Conservation (phyloP, 2,329 filamentous ascomycete genomes). For the Colletotrichum siamense region DNA sequence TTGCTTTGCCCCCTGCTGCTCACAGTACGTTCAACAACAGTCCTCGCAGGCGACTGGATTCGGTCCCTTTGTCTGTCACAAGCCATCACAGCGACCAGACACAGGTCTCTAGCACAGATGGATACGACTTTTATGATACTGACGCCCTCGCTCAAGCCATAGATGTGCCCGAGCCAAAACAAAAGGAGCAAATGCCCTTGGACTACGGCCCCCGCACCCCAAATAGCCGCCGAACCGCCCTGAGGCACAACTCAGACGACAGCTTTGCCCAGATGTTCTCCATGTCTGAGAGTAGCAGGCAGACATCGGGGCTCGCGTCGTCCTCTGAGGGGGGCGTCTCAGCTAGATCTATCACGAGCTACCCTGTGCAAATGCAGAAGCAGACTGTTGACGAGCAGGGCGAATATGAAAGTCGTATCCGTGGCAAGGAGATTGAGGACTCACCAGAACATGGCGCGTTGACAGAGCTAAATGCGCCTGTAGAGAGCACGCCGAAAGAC, state of each 20-base stretch:
- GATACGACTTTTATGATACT: conserved; percentile 70
- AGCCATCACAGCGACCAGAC: conserved; percentile 55
- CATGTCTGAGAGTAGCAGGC: conserved; percentile 55
- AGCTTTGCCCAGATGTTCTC: conserved; percentile 66
- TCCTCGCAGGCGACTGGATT: conserved; percentile 53
- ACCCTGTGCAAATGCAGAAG: conserved; percentile 27
- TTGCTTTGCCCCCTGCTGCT: conserved; percentile 54
- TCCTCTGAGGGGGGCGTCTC: conserved; percentile 35
- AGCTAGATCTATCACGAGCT: background rate
- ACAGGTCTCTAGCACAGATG: conserved; percentile 60
- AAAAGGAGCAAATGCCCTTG: conserved; percentile 39
- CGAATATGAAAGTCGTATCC: conserved; percentile 52
- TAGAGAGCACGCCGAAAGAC: conserved; percentile 23
- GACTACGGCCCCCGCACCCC: conserved; percentile 39
- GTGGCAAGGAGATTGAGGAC: conserved; percentile 41
- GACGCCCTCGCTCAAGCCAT: conserved; percentile 58
- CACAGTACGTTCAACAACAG: conserved; percentile 40
- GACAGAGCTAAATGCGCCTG: background rate
- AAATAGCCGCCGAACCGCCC: conserved; percentile 29
- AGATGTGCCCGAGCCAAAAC: conserved; percentile 52
- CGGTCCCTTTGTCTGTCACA: conserved; percentile 53
- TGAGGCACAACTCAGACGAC: conserved; percentile 62
- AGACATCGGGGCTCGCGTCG: conserved; percentile 39
- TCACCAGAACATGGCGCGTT: conserved; percentile 18
- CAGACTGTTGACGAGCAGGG: conserved; percentile 27